Base-by-base conservation (phyloP, 2,329 filamentous ascomycete genomes). In the Ascochyta viciae-villosae region DNA sequence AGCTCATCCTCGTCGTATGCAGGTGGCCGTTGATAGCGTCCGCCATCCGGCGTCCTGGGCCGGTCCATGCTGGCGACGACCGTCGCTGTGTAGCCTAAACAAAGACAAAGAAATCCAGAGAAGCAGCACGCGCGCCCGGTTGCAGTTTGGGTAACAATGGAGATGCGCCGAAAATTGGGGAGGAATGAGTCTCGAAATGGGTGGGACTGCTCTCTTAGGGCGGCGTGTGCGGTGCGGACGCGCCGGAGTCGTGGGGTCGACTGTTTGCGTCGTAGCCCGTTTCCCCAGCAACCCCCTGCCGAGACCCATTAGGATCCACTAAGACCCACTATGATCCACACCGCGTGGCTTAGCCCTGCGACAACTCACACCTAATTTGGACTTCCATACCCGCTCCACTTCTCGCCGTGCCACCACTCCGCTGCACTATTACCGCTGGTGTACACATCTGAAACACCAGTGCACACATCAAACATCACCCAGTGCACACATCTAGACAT, bases 1-100 rank as follows among this genome's bases (percentile, higher is more conserved):
- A 71, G 66, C 42, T 64, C 67, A 45, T 76, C 73, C 41, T 81
- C 77, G 58, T 78, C 76, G 51, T 82, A 82, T 64, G 76, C 73
- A 58, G 80, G 79, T 43, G 79, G 79, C 41, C 74, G 73, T 43
- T 69, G 67, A 62, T 79, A 79, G 56, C 66, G 71, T 44, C 70
- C 66, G 45, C 67, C 63, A 45, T 64, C 59, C 53, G 74, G 74
- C 58, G 74, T 74, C 37, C 61, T 65, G 60, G 69, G 68, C 43
- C 72, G 62, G 55, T 74, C 66, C 74, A 76, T 74, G 13, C 47
- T 67, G 50, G 63, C 61, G 65, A 58, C 64, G 46, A 43, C 33
- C 38, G 52, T 44, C 45, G 55, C 58, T 60, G 50, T 60, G 60
- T 55, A 23, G 26, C 15, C 12, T 1, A 1, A 26, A 8, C 24